Evolutionary conservation across 1,139 yeast species (phyloP).

Genomic region (Lodderomyces orthopsilosis): DNA sequence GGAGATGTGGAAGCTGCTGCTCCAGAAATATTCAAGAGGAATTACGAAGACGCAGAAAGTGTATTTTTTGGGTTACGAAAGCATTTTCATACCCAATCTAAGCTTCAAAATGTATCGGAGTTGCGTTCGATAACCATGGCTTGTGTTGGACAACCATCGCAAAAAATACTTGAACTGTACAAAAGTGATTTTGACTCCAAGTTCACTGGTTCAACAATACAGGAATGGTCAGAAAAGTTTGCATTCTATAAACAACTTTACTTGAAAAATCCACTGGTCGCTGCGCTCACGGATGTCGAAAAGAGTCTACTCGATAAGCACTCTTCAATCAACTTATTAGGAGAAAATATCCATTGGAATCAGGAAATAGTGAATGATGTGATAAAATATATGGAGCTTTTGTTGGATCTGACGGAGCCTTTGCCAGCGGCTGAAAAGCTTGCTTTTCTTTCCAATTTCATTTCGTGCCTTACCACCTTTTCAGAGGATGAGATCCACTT

Average conservation of each 20-base stretch:
- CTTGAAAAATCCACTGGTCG: slow-evolving; percentile 28
- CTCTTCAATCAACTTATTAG: slow-evolving; percentile 18
- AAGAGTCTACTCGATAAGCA: slow-evolving; percentile 29
- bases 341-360: slow-evolving; percentile 11
- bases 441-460: slow-evolving; percentile 27
- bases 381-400: slow-evolving; percentile 28
- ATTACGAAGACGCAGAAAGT: slow-evolving; percentile 31
- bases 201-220: slow-evolving; percentile 18
- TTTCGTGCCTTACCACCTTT: slow-evolving; percentile 26
- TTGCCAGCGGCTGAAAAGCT: slow-evolving; percentile 15
- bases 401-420: slow-evolving; percentile 23
- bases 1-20: slow-evolving; percentile 24
- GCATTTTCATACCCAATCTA: slow-evolving; percentile 34
- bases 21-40: background rate
- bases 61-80: slow-evolving; percentile 44
- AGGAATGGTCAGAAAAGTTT: slow-evolving; percentile 33
- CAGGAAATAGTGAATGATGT: slow-evolving; percentile 27
- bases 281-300: slow-evolving; percentile 26
- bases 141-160: slow-evolving; percentile 1
- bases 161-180: slow-evolving; percentile 1
- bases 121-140: slow-evolving; percentile 9
- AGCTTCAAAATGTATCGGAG: slow-evolving; percentile 9
- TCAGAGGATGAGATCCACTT: slow-evolving; percentile 25
- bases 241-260: slow-evolving; percentile 40
- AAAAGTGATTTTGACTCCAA: slow-evolving; percentile 17